A percentile compares a stretch with the other conserved stretches of the same genome.
These are phyloP conservation scores for Cinnamomum chago DNA, from an alignment of 164 flowering plant genomes.

Conservation along the genomic window DNA sequence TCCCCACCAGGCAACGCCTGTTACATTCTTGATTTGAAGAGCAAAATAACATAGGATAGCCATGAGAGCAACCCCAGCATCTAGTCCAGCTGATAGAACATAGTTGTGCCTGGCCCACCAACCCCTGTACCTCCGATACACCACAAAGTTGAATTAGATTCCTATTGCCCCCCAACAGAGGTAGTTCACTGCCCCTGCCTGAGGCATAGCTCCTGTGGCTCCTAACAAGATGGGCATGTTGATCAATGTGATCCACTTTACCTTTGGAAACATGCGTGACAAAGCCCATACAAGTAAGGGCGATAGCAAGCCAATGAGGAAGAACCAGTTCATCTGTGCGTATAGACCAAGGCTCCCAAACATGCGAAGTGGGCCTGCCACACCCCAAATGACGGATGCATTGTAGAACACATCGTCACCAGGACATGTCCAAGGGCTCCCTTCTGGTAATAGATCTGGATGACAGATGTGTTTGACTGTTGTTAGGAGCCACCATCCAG, in stretches of 20 bases:
- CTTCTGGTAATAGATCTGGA: slow-evolving; percentile 24
- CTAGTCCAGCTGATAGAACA: slow-evolving; percentile 60
- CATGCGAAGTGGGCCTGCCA: slow-evolving; percentile 45
- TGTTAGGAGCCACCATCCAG: slow-evolving; percentile 57
- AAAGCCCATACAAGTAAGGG: slow-evolving; percentile 49
- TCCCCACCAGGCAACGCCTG: slow-evolving; percentile 69
- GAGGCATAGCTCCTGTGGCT: slow-evolving; percentile 38
- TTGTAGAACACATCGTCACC: slow-evolving; percentile 41
- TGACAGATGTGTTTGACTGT: slow-evolving; percentile 44
- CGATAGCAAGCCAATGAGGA: slow-evolving; percentile 41
- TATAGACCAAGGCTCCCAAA: slow-evolving; percentile 36
- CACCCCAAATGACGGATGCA: slow-evolving; percentile 50
- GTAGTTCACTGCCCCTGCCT: slow-evolving; percentile 50
- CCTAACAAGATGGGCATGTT: slow-evolving; percentile 58
- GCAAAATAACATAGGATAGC: slow-evolving; percentile 39
- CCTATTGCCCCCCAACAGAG: slow-evolving; percentile 49
- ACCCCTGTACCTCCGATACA: slow-evolving; percentile 39
- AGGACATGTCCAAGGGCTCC: slow-evolving; percentile 63
- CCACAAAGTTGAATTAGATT: slow-evolving; percentile 43
- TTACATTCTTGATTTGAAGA: slow-evolving; percentile 28
- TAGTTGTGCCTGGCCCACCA: slow-evolving; percentile 88
- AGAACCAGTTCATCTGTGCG: slow-evolving; percentile 32
- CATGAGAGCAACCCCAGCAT: slow-evolving; percentile 71
- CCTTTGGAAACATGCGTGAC: slow-evolving; percentile 34
- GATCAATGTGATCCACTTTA: slow-evolving; percentile 52